Conservation (phyloP, 176 grass and related monocot genomes). For the Oryza officinalis region DNA sequence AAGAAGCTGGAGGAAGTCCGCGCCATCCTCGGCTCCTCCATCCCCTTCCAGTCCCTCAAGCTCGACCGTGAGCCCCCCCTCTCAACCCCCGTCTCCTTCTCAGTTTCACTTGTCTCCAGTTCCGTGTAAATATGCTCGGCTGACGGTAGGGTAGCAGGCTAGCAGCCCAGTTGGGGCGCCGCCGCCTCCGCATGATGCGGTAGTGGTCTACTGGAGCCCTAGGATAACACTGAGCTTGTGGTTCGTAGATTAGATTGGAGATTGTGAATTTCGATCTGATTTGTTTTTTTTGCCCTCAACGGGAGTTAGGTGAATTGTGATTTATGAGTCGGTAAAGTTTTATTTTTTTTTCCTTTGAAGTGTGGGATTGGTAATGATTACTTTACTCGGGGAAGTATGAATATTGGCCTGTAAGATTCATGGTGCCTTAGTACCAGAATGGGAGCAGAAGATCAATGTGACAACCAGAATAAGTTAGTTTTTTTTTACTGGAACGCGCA, state of each 20-base stretch:
- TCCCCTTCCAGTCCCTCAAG: slow-evolving; percentile 94
- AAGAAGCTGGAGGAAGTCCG: slow-evolving; percentile 98
- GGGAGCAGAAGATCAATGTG: neutral
- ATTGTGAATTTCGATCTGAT: neutral
- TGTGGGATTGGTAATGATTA: too few species aligned
- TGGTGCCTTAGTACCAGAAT: neutral
- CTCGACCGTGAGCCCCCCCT: slow-evolving; percentile 60
- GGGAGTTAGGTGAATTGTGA: neutral
- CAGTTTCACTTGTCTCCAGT: neutral
- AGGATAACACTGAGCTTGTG: neutral
- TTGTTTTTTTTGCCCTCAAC: neutral
- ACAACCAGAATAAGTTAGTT: neutral
- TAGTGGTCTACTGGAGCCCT: slow-evolving; percentile 12
- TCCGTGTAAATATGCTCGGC: neutral
- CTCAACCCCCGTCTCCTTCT: neutral
- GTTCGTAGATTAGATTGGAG: neutral
- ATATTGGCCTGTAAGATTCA: neutral
- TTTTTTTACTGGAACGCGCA: too few species aligned
- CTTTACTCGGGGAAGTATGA: neutral
- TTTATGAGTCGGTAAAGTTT: neutral
- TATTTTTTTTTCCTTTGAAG: neutral
- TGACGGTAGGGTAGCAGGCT: neutral
- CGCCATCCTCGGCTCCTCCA: slow-evolving; percentile 76
- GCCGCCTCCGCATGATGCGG: neutral
- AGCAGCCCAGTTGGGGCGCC: neutral